Base-by-base conservation (phyloP, 352 stramenopile genomes). In the Chrysophaeum taylorii region DNA sequence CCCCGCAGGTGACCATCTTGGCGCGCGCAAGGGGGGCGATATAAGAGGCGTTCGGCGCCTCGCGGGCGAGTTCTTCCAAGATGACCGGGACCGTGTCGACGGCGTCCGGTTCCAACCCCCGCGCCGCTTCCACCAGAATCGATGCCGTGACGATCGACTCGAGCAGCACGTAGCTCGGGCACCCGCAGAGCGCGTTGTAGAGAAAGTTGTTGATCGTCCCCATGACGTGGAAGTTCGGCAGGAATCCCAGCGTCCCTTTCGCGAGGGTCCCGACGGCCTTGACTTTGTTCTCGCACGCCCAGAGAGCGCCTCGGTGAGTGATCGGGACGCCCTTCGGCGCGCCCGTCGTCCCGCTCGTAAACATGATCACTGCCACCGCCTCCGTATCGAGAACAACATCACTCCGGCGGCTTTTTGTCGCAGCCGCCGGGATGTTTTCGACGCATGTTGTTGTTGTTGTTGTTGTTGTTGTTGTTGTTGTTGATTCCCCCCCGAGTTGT, bases 191-290 rank as follows among this genome's bases (percentile, higher is more conserved):
- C 45, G 45, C 45, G 45, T 7, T 7, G 18, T 7, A 23, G 18
- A 54, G 7, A 54, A 54, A 54, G 45, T 54, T 54, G 7, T 25
- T 16, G 7, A 54, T 25, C 18, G 31, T 31, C 18, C 45, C 45
- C 7, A 54, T 54, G 23, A 54, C 23, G 45, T 54, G 45, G 45
- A 54, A 54, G 45, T 54, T 54, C 18, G 45, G 45, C 45, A 54
- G 23, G 23, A 54, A 54, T 16, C 18, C 45, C 45, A 54, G 45
- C 12, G 45, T 54, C 45, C 18, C 41, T 14, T 14, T 21, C 14
- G 21, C 41, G 41, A 48, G 41, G 41, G 41, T 48, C 14, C 41
- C 41, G 41, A 21, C 14, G 41, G 21, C 41, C 41, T 48, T 21
- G 41, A 21, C 41, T 14, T 21, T 14, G 14, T 21, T 14, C 14